A percentile compares a stretch with the other conserved stretches of the same genome.
Evolutionary conservation across 257 asterid genomes (phyloP).

Genomic region (Solanum corneliomulleri): DNA sequence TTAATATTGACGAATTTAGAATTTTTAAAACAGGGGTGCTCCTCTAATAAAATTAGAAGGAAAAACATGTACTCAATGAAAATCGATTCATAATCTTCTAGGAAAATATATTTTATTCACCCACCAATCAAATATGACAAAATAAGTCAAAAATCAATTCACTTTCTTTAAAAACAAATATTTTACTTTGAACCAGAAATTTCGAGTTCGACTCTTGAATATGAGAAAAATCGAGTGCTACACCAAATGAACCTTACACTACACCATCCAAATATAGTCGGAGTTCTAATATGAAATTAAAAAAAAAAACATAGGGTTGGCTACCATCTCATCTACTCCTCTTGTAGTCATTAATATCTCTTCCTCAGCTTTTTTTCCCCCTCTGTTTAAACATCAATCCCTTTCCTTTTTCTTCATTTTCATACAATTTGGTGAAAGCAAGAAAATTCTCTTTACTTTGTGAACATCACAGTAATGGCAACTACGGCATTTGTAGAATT

Average conservation of each 20-base stretch:
- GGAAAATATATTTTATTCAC: too few relatives aligned
- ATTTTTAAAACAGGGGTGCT: background rate
- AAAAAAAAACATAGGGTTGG: background rate
- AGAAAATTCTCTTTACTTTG: background rate
- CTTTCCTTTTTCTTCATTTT: background rate
- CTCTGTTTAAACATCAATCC: background rate
- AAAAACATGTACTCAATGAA: background rate
- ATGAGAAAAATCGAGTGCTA: too few relatives aligned
- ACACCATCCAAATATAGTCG: too few relatives aligned
- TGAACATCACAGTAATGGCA: background rate
- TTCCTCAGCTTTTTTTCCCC: background rate
- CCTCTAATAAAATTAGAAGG: background rate
- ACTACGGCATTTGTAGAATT: background rate
- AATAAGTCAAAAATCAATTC: too few relatives aligned
- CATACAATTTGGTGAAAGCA: background rate
- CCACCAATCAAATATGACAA: too few relatives aligned
- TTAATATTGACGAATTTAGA: too few relatives aligned
- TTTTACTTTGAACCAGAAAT: too few relatives aligned
- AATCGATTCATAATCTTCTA: background rate
- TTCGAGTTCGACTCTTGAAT: too few relatives aligned
- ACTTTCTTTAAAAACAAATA: fast-evolving
- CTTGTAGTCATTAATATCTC: background rate
- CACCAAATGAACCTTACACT: too few relatives aligned
- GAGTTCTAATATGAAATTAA: too few relatives aligned
- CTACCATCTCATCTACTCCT: background rate